These are phyloP conservation scores for Agrocybe pediades DNA, from an alignment of 768 basidiomycete genomes.

Conservation along the genomic window DNA sequence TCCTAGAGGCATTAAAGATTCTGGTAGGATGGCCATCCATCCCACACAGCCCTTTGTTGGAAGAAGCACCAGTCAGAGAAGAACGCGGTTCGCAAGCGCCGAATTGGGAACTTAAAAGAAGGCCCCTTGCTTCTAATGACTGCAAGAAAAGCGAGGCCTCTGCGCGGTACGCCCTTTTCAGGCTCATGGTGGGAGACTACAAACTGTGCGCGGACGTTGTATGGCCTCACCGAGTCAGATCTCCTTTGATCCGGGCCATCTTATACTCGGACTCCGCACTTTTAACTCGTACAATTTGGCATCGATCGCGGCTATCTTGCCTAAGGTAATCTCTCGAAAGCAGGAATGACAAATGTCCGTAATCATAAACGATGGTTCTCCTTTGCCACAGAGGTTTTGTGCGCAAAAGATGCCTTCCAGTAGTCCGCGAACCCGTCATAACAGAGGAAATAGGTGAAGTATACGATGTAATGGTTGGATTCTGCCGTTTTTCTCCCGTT, in stretches of 20 bases:
- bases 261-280: conserved; percentile 10
- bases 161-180: conserved; percentile 10
- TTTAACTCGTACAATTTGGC: conserved; percentile 10
- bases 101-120: conserved; percentile 20
- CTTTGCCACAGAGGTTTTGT: neutral
- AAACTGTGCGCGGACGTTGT: conserved; percentile 8
- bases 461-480: neutral
- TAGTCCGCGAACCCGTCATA: neutral
- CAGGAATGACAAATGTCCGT: conserved; percentile 19
- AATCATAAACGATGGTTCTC: conserved; percentile 15
- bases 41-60: conserved; percentile 21
- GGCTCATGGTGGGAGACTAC: conserved; percentile 11
- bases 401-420: neutral
- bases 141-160: conserved; percentile 16
- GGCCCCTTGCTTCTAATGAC: conserved; percentile 18
- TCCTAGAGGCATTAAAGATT: conserved; percentile 11
- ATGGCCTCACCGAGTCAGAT: conserved; percentile 7
- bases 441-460: neutral
- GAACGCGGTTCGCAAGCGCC: conserved; percentile 13
- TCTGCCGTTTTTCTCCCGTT: conserved; percentile 4
- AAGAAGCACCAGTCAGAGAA: conserved; percentile 26
- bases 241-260: conserved; percentile 19
- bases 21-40: conserved; percentile 19
- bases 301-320: conserved; percentile 15
- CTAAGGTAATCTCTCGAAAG: neutral